Evolutionary conservation across 306 rosid genomes (phyloP), one percentile per base, ranked within the genome.

Genomic region (Boehmeria nivea): DNA sequence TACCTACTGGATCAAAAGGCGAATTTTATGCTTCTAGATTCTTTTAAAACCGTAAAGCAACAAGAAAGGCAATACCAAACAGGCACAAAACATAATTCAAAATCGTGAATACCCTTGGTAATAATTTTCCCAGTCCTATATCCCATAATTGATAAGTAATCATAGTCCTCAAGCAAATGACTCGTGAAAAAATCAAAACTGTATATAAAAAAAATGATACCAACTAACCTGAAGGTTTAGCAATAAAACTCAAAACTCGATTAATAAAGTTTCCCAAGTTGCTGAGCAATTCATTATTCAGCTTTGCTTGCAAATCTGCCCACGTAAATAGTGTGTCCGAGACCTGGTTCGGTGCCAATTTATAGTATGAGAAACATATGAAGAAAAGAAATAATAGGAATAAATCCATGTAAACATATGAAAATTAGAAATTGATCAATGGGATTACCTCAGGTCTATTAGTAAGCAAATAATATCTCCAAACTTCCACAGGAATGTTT

Each of bases 381-480:
- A 19, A 64, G n/a, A 14, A 10, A 43, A 48, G 39, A 2, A 19
- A 47, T 14, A n/a, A n/a, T n/a, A n/a, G 8, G 31, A 16, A 3
- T 28, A 46, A 52, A 50, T 55, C 37, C 50, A 65, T 54, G 28
- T 54, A 43, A 34, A 8, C 57, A 52, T 15, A 23, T 47, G 37
- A 54, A 43, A 4, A 37, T 0, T 18, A 34, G 31, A 6, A 21
- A 38, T 14, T 42, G 3, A 21, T 37, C 51, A 23, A 13, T 31
- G 27, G 63, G 56, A 25, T 80, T 75, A 84, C 99, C 99, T 91
- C 99, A 1, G 99, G 99, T 75, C 99, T 78, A 66, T 91, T 91
- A 27, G 83, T 85, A 21, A 91, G 86, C 76, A 91, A 78, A 82
- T 91, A 91, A 78, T 91, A 91, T 77, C 99, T 78, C 99, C 99